Evolutionary conservation across 2,329 filamentous ascomycete species (phyloP).

Genomic region (Fusarium duplospermum): DNA sequence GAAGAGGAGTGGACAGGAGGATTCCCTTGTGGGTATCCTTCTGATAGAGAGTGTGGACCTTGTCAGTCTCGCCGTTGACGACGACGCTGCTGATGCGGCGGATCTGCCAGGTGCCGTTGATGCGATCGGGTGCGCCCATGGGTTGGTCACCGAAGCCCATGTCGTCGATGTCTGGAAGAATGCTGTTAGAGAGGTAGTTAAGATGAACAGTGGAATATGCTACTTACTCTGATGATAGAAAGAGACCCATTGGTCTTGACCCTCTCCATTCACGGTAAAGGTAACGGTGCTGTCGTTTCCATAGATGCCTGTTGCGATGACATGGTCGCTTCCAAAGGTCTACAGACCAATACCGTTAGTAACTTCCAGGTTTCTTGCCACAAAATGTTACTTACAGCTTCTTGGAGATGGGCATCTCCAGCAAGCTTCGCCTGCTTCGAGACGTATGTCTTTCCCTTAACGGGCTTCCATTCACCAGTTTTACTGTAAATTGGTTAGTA

Average conservation of each 20-base stretch:
- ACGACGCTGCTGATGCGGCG: slow-evolving; percentile 70
- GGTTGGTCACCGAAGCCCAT: slow-evolving; percentile 70
- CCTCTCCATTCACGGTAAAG: slow-evolving; percentile 60
- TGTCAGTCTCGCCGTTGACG: slow-evolving; percentile 60
- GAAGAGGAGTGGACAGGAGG: slow-evolving; percentile 67
- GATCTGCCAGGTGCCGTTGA: slow-evolving; percentile 69
- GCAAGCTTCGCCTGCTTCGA: slow-evolving; percentile 56
- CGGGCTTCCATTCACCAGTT: slow-evolving; percentile 59
- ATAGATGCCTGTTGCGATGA: slow-evolving; percentile 63
- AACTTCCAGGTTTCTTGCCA: accelerated
- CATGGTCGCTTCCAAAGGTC: slow-evolving; percentile 58
- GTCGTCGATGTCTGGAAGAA: slow-evolving; percentile 61
- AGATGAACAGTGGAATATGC: neutral
- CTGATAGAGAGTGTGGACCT: slow-evolving; percentile 63
- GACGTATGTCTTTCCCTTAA: slow-evolving; percentile 61
- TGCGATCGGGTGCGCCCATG: slow-evolving; percentile 67
- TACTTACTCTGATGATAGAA: slow-evolving; percentile 64
- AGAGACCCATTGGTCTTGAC: slow-evolving; percentile 64
- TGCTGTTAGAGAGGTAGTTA: neutral
- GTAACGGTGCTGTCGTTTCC: slow-evolving; percentile 64
- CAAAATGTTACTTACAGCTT: slow-evolving; percentile 50
- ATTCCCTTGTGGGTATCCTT: slow-evolving; percentile 68
- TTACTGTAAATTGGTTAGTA: slow-evolving; percentile 38
- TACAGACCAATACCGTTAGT: slow-evolving; percentile 11
- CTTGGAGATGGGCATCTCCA: slow-evolving; percentile 61